A percentile compares a stretch with the other conserved stretches of the same genome.
These are phyloP conservation scores for Fonsecaea erecta DNA, from an alignment of 2,329 filamentous ascomycete genomes.

Conservation along the genomic window DNA sequence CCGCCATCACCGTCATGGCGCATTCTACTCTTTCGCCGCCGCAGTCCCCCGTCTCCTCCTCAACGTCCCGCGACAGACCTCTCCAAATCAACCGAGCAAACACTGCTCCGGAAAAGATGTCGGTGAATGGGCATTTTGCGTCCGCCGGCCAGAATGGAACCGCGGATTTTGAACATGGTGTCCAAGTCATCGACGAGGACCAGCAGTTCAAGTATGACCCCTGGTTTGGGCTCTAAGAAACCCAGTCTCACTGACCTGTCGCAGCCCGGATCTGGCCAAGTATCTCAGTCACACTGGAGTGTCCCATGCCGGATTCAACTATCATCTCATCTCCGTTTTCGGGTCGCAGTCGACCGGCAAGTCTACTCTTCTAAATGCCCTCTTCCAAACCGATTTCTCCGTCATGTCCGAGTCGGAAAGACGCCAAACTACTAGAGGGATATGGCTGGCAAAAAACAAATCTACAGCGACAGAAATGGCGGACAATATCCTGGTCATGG, in stretches of 20 bases:
- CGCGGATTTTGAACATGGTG: slow-evolving; percentile 78
- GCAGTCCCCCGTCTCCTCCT: slow-evolving; percentile 26
- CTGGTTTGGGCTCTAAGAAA: not conserved
- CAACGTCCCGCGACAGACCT: slow-evolving; percentile 27
- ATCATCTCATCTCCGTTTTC: slow-evolving; percentile 98
- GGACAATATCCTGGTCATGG: slow-evolving; percentile 98
- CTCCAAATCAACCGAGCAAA: slow-evolving; percentile 27
- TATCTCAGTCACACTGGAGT: slow-evolving; percentile 82
- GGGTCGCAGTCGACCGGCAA: slow-evolving; percentile 98
- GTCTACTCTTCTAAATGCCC: slow-evolving; percentile 91
- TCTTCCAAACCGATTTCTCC: slow-evolving; percentile 94
- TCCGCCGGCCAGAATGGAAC: slow-evolving; percentile 47
- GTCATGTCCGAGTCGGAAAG: slow-evolving; percentile 97
- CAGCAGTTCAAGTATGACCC: slow-evolving; percentile 89
- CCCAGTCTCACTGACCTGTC: slow-evolving; percentile 22
- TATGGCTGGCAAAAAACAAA: slow-evolving; percentile 99
- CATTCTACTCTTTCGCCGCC: slow-evolving; percentile 31
- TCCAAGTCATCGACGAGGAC: slow-evolving; percentile 95
- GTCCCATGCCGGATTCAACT: slow-evolving; percentile 93
- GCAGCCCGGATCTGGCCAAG: slow-evolving; percentile 73
- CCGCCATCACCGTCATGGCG: slow-evolving; percentile 32
- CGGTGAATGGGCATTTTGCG: slow-evolving; percentile 54
- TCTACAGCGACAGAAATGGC: slow-evolving; percentile 66
- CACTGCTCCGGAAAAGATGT: slow-evolving; percentile 47
- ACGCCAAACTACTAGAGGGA: slow-evolving; percentile 96